Evolutionary conservation across 768 basidiomycete genomes (phyloP).

Genomic region (Termitomyces bulborhizus): DNA sequence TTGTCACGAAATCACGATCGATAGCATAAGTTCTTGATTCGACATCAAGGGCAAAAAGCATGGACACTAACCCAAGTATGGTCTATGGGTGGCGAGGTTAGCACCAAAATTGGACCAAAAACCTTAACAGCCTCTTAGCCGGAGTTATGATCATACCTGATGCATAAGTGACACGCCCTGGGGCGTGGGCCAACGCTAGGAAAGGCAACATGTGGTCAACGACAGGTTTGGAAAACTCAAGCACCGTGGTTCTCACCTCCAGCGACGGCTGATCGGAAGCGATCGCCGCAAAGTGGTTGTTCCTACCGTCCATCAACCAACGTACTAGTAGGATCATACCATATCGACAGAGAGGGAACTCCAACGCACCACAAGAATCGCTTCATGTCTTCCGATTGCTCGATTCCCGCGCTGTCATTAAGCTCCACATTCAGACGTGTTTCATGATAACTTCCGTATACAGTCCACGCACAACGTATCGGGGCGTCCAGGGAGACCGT

Average conservation of each 20-base stretch:
- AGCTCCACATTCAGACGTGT: neutral
- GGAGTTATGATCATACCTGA: slow-evolving; percentile 34
- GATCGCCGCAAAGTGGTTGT: slow-evolving; percentile 68
- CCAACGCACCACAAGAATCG: slow-evolving; percentile 58
- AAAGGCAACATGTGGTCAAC: slow-evolving; percentile 5
- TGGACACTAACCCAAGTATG: slow-evolving; percentile 44
- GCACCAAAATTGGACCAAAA: neutral
- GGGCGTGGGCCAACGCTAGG: slow-evolving; percentile 48
- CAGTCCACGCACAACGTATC: slow-evolving; percentile 46
- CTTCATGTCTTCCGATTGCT: slow-evolving; percentile 66
- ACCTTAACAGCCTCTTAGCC: neutral
- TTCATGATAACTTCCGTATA: neutral
- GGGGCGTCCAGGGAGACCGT: slow-evolving; percentile 31
- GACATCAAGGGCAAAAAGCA: neutral
- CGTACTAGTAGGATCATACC: neutral
- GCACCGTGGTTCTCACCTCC: slow-evolving; percentile 34
- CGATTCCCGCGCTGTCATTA: slow-evolving; percentile 51
- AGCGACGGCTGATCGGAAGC: slow-evolving; percentile 64
- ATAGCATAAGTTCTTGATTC: slow-evolving; percentile 5
- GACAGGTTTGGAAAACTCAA: neutral
- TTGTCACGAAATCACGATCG: slow-evolving; percentile 24
- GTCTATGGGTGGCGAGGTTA: slow-evolving; percentile 32
- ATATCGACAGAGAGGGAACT: slow-evolving; percentile 2
- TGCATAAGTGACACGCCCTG: slow-evolving; percentile 42
- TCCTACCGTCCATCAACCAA: slow-evolving; percentile 30